phyloP scores from a whole-genome alignment of 2,329 filamentous ascomycete genomes.

The Cercospora sojina region DNA sequence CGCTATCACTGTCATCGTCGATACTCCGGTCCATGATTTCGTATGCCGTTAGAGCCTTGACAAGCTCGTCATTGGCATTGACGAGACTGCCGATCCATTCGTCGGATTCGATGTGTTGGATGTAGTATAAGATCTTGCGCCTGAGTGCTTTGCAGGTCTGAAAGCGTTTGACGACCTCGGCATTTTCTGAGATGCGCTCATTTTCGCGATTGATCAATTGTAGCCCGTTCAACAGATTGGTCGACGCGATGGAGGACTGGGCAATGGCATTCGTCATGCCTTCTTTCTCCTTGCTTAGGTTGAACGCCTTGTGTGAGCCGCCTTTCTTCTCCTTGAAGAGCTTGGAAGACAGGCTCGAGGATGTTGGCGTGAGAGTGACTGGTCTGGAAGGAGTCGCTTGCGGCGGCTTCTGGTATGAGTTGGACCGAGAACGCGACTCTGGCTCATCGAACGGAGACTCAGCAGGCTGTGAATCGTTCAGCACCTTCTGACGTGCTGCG shows the following conservation, averaged over 20 bases:
- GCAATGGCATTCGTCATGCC: conserved; percentile 86
- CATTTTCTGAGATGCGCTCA: conserved; percentile 83
- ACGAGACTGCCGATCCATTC: conserved; percentile 89
- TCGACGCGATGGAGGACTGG: conserved; percentile 84
- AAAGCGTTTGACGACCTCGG: conserved; percentile 71
- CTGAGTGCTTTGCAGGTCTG: conserved; percentile 83
- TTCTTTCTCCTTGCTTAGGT: conserved; percentile 81
- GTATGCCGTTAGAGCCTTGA: conserved; percentile 87
- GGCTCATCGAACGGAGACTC: conserved; percentile 27
- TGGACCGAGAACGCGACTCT: conserved; percentile 19
- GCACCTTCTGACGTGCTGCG: conserved; percentile 72
- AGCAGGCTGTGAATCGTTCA: conserved; percentile 65
- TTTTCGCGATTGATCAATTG: conserved; percentile 88
- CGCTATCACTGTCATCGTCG: conserved; percentile 67
- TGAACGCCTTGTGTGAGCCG: conserved; percentile 65
- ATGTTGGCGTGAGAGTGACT: conserved; percentile 36
- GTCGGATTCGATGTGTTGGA: conserved; percentile 86
- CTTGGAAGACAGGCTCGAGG: conserved; percentile 33
- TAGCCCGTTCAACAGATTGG: conserved; percentile 81
- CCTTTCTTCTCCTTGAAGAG: conserved; percentile 45
- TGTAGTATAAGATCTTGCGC: conserved; percentile 83
- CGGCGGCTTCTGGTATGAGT: conserved; percentile 16
- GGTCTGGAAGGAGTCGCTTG: conserved; percentile 28
- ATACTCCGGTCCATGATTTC: conserved; percentile 89
- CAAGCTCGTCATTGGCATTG: conserved; percentile 93